Percentiles rank a stretch among this genome's conserved stretches.
Evolutionary conservation across 768 basidiomycete genomes (phyloP).

Genomic region (Tylopilus cervinicoccineus): DNA sequence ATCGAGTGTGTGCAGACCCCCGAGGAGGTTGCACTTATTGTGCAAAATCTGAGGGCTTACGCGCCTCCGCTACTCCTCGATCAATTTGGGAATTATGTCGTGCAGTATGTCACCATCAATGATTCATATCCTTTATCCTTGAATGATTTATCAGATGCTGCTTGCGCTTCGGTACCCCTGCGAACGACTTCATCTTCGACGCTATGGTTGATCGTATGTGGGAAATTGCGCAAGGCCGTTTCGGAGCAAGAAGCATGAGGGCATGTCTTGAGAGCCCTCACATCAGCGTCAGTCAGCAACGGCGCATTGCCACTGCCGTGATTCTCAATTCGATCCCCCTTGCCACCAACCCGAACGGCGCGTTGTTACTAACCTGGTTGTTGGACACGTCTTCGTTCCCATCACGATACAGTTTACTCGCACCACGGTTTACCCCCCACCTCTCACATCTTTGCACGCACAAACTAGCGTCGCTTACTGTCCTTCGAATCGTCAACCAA

Average conservation of each 20-base stretch:
- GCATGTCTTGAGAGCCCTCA: constrained; percentile 92
- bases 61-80: constrained; percentile 91
- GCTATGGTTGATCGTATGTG: constrained; percentile 97
- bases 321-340: constrained; percentile 97
- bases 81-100: constrained; percentile 91
- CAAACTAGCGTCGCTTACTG: constrained; percentile 93
- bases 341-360: constrained; percentile 97
- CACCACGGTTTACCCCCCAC: constrained; percentile 95
- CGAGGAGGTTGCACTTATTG: constrained; percentile 82
- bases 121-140: neutral
- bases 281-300: constrained; percentile 85
- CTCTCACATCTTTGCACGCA: constrained; percentile 96
- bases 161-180: constrained; percentile 84
- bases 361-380: constrained; percentile 92
- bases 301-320: constrained; percentile 90
- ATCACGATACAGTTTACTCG: constrained; percentile 90
- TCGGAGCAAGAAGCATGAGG: constrained; percentile 96
- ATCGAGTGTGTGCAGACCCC: constrained; percentile 90
- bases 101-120: constrained; percentile 58
- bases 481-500: constrained; percentile 95
- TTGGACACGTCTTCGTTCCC: constrained; percentile 93
- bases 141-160: constrained; percentile 58
- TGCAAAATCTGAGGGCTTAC: constrained; percentile 85
- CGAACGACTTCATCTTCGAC: constrained; percentile 95
- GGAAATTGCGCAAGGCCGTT: constrained; percentile 97